phyloP scores from a whole-genome alignment of 2,329 filamentous ascomycete genomes.

The Colletotrichum sp. region DNA sequence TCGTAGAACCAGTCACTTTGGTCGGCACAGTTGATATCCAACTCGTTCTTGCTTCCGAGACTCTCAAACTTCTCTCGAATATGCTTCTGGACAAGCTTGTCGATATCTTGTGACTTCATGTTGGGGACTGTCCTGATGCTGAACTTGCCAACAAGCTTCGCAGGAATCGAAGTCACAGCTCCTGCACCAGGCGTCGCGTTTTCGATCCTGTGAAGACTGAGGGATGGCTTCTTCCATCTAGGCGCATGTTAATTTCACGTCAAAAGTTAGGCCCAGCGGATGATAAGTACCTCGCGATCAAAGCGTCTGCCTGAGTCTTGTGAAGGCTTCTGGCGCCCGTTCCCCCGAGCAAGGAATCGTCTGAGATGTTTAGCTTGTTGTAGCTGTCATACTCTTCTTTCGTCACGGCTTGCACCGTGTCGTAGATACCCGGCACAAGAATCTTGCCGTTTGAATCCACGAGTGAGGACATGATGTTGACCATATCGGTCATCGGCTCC shows the following conservation, averaged over 20 bases:
- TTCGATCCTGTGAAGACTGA: constrained; percentile 94
- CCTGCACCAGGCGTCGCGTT: constrained; percentile 92
- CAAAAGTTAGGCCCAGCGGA: constrained; percentile 59
- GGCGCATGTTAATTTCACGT: constrained; percentile 91
- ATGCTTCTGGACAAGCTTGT: constrained; percentile 82
- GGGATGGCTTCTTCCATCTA: constrained; percentile 95
- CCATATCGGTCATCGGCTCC: constrained; percentile 97
- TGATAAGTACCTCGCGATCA: neutral
- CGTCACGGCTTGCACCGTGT: constrained; percentile 88
- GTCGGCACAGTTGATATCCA: constrained; percentile 83
- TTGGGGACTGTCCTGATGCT: constrained; percentile 96
- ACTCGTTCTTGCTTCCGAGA: constrained; percentile 88
- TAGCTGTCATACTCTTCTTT: constrained; percentile 90
- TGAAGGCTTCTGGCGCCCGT: constrained; percentile 81
- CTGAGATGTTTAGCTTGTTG: constrained; percentile 87
- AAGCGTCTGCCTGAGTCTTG: constrained; percentile 4
- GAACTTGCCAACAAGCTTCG: constrained; percentile 98
- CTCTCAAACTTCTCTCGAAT: constrained; percentile 85
- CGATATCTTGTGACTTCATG: constrained; percentile 93
- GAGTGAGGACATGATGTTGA: constrained; percentile 79
- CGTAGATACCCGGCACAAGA: constrained; percentile 86
- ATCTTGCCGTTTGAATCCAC: constrained; percentile 94
- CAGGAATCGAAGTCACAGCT: constrained; percentile 97
- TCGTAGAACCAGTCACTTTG: constrained; percentile 99
- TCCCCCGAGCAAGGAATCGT: constrained; percentile 92